phyloP scores from a whole-genome alignment of 768 basidiomycete species.

The Auriscalpium orientale region DNA sequence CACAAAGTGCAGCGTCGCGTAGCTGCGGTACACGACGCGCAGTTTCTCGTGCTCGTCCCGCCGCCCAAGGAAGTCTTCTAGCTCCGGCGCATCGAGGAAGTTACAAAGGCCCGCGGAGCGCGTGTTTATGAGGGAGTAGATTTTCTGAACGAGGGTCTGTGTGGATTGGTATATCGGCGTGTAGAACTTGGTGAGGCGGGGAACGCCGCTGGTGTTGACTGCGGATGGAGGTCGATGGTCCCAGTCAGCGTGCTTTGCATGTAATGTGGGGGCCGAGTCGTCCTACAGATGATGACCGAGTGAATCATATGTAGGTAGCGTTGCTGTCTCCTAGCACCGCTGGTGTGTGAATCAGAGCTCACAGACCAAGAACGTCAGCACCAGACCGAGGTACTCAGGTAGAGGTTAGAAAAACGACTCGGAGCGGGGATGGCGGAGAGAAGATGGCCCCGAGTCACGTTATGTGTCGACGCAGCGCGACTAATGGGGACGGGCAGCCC shows the following conservation, averaged over 20 bases:
- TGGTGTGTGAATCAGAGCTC: too few relatives aligned
- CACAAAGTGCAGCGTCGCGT: constrained; percentile 94
- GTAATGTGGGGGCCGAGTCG: not conserved
- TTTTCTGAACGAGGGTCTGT: constrained; percentile 73
- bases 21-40: constrained; percentile 89
- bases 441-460: too few relatives aligned
- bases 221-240: not conserved
- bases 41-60: constrained; percentile 49
- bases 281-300: constrained; percentile 16
- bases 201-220: constrained; percentile 92
- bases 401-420: too few relatives aligned
- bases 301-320: constrained; percentile 12
- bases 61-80: constrained; percentile 63
- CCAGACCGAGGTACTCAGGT: too few relatives aligned
- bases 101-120: constrained; percentile 86
- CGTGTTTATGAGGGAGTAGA: constrained; percentile 79
- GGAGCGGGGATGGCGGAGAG: too few relatives aligned
- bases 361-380: too few relatives aligned
- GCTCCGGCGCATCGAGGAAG: constrained; percentile 89
- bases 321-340: too few relatives aligned
- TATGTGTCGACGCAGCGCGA: too few relatives aligned
- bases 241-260: too few relatives aligned
- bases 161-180: constrained; percentile 64
- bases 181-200: constrained; percentile 85
- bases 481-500: too few relatives aligned